These are phyloP conservation scores for Coemansia sp. DNA, from an alignment of 192 early-diverging fungal species.

Conservation along the genomic window DNA sequence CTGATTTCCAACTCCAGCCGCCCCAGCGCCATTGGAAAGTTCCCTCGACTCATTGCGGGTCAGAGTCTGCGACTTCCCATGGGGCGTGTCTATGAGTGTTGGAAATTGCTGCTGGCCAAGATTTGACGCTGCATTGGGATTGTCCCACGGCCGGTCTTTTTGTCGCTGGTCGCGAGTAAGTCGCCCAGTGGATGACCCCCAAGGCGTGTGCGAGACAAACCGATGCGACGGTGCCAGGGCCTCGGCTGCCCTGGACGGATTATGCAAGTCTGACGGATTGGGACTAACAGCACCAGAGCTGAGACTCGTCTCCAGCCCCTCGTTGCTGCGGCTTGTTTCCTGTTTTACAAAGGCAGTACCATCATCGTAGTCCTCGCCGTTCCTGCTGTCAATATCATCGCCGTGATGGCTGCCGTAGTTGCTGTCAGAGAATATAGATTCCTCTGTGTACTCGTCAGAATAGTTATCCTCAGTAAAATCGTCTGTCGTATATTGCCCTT, in stretches of 20 bases:
- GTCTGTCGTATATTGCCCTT: conserved; percentile 29
- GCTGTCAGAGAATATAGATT: conserved; percentile 45
- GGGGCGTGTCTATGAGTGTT: neutral
- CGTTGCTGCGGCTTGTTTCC: neutral
- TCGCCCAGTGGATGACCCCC: conserved; percentile 42
- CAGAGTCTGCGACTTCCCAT: neutral
- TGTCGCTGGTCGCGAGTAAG: conserved; percentile 48
- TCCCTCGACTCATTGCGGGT: neutral
- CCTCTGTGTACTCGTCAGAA: conserved; percentile 43
- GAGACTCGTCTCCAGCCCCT: conserved; percentile 17
- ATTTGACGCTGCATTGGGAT: conserved; percentile 12
- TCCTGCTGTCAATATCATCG: conserved; percentile 12
- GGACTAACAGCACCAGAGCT: conserved; percentile 37
- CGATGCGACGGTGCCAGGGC: conserved; percentile 42
- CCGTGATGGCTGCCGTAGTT: conserved; percentile 19
- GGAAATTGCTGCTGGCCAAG: conserved; percentile 7
- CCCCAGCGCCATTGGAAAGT: neutral
- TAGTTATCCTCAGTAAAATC: conserved; percentile 29
- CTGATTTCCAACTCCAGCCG: neutral
- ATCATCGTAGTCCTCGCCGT: conserved; percentile 3
- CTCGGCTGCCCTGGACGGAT: conserved; percentile 10
- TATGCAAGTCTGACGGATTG: conserved; percentile 8
- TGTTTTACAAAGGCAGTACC: neutral
- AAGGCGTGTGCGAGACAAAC: conserved; percentile 51
- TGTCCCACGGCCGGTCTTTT: conserved; percentile 41